A percentile compares a stretch with the other conserved stretches of the same genome.
These are phyloP conservation scores for Aureobasidium sp. DNA, from an alignment of 2,329 filamentous ascomycete species.

Conservation along the genomic window DNA sequence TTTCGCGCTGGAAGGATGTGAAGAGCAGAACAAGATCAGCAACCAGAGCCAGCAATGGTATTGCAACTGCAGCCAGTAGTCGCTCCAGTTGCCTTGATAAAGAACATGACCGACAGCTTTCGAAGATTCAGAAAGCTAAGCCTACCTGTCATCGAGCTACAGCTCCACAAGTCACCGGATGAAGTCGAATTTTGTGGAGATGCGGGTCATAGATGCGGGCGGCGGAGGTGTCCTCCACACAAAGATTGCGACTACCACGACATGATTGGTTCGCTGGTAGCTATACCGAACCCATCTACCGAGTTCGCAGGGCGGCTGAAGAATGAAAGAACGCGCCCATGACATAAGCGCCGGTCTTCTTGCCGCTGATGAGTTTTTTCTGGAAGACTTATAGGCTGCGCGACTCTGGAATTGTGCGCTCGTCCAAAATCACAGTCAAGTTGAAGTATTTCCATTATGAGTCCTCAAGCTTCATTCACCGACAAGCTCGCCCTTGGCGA, in stretches of 20 bases:
- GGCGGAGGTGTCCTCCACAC: not conserved
- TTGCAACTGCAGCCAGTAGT: no score
- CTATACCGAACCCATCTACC: not conserved
- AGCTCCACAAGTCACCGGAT: not conserved
- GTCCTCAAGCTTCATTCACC: slow-evolving; percentile 15
- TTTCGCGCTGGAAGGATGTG: not conserved
- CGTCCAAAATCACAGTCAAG: no score
- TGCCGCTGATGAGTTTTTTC: not conserved
- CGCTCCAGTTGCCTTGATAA: no score
- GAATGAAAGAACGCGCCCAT: not conserved
- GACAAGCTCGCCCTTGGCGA: slow-evolving; percentile 19
- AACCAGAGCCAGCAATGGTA: no score
- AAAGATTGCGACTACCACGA: not conserved
- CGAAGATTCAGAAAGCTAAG: not conserved
- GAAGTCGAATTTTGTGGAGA: not conserved
- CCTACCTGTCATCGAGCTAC: not conserved
- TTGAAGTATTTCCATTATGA: not conserved
- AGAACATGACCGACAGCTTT: not conserved
- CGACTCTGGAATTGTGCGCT: no score
- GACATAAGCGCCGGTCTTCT: slow-evolving; percentile 8
- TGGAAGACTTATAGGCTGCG: not conserved
- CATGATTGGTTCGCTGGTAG: not conserved
- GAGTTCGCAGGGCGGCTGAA: not conserved
- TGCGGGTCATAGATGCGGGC: slow-evolving; percentile 1
- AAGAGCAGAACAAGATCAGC: no score